These are phyloP conservation scores for Hortiboletus rubellus DNA, from an alignment of 1,284 basidiomycete species.

Conservation along the genomic window DNA sequence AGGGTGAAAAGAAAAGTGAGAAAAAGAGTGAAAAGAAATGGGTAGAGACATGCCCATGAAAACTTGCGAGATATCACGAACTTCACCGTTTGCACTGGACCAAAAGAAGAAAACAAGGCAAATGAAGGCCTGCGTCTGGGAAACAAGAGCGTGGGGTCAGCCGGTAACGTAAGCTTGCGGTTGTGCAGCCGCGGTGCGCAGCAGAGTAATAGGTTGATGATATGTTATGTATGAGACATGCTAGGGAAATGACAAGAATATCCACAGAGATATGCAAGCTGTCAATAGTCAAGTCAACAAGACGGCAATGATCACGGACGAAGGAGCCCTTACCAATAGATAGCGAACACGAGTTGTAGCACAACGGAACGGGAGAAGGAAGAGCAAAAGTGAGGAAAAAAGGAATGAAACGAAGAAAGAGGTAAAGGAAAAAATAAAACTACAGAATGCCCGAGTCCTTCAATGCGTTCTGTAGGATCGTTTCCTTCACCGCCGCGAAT, in stretches of 20 bases:
- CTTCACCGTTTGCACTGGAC: background rate
- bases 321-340: constrained; percentile 26
- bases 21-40: no score
- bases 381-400: background rate
- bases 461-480: constrained; percentile 88
- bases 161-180: background rate
- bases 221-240: constrained; percentile 33
- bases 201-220: constrained; percentile 27
- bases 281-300: constrained; percentile 1
- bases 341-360: constrained; percentile 17
- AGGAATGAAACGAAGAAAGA: background rate
- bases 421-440: background rate
- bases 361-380: background rate
- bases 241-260: constrained; percentile 25
- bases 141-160: background rate
- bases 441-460: constrained; percentile 80
- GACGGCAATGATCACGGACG: background rate
- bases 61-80: background rate
- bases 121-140: background rate
- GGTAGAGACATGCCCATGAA: background rate
- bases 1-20: background rate
- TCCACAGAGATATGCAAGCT: constrained; percentile 37
- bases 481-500: constrained; percentile 97
- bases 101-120: background rate
- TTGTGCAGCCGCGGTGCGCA: background rate